Base-by-base conservation (phyloP, 1,284 basidiomycete species). In the Sanghuangporus baumii region DNA sequence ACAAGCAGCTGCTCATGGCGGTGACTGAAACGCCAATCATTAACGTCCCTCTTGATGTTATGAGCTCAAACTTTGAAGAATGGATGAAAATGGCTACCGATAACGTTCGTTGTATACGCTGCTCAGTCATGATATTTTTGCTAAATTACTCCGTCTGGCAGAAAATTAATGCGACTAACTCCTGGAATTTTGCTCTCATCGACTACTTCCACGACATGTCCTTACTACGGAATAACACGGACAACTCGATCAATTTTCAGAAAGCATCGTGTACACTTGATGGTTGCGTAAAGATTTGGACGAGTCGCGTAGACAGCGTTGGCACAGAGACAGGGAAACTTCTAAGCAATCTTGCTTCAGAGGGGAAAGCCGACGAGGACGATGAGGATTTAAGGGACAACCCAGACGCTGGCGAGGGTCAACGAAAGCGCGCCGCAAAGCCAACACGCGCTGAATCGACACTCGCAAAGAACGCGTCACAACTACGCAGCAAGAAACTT, bases 31-130 rank as follows among this genome's bases (percentile, higher is more conserved):
- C 83, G 2, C 80, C 83, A 0, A 75, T 76, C 14, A 82, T 86
- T 37, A 81, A 86, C 40, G 83, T 88, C 14, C 80, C 86, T 0
- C 75, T 88, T 67, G 91, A 94, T 69, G 85, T 93, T 37, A 91
- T 93, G 85, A 91, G 81, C 75, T 89, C 86, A 43, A 96, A 95
- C 70, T 96, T 90, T 72, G 96, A 99, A 73, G 95, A 99, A 73
- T 99, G 97, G 96, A 99, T 99, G 96, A 99, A 98, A 80, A 91
- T 99, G 87, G 96, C 96, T 1, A 98, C 96, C 6, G 97, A 98
- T 74, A 98, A 98, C 75, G 96, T 97, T 71, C 69, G 89, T 79
- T 3, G 56, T n/a, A 46, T 41, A 47, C 11, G 46, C 20, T 60
- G 43, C 12, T 54, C 26, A 46, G n/a, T 23, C 9, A 31, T 23